phyloP scores from a whole-genome alignment of 2,329 filamentous ascomycete species.

The Aspergillus quadrilineatus region DNA sequence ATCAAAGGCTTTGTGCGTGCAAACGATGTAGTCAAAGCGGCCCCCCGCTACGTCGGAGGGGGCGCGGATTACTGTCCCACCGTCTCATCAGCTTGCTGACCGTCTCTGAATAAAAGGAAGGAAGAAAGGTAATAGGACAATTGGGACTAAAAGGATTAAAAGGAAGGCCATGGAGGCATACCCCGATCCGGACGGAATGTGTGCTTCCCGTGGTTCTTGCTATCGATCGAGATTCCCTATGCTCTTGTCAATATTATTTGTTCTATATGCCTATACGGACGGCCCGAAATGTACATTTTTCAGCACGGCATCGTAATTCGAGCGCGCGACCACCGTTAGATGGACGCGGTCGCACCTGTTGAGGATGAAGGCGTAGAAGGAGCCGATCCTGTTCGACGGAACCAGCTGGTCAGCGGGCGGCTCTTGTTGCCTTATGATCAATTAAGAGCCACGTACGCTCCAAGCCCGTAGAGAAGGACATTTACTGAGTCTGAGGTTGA shows the following conservation, averaged over 20 bases:
- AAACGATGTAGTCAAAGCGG: slow-evolving; percentile 39
- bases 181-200: slow-evolving; percentile 35
- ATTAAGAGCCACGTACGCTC: slow-evolving; percentile 46
- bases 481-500: slow-evolving; percentile 30
- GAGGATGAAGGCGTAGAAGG: slow-evolving; percentile 58
- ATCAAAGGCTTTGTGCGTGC: slow-evolving; percentile 44
- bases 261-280: background rate
- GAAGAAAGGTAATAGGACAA: too few relatives aligned
- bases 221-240: slow-evolving; percentile 45
- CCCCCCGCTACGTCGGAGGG: slow-evolving; percentile 31
- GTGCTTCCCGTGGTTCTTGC: slow-evolving; percentile 43
- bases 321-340: slow-evolving; percentile 47
- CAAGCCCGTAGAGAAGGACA: slow-evolving; percentile 54
- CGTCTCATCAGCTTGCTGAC: background rate
- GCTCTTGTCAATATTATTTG: background rate
- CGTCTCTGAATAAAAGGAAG: background rate
- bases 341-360: slow-evolving; percentile 42
- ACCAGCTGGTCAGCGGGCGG: background rate
- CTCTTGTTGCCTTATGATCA: background rate
- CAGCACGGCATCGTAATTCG: slow-evolving; percentile 47
- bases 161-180: slow-evolving; percentile 19
- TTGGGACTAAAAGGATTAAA: too few relatives aligned
- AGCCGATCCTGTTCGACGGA: slow-evolving; percentile 51
- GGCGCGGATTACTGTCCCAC: slow-evolving; percentile 37
- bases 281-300: slow-evolving; percentile 31